Evolutionary conservation across 305 asterid species (phyloP).

Genomic region (Fraxinus greggii): DNA sequence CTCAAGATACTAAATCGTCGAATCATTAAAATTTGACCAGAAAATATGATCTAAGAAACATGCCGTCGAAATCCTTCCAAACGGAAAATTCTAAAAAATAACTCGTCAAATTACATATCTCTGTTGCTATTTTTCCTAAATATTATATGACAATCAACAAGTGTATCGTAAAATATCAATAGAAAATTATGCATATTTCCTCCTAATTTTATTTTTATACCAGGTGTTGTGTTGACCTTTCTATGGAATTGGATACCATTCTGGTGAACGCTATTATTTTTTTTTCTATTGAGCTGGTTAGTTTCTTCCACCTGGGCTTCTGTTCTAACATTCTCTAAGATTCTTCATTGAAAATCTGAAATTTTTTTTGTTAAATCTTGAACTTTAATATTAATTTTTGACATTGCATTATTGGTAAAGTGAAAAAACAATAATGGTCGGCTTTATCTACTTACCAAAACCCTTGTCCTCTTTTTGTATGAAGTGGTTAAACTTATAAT

Average conservation of each 20-base stretch:
- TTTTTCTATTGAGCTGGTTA: neutral
- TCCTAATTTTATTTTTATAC: neutral
- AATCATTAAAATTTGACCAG: neutral
- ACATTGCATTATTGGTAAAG: constrained; percentile 19
- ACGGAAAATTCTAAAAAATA: neutral
- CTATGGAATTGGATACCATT: neutral
- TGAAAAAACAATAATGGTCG: constrained; percentile 8
- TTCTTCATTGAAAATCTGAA: constrained; percentile 9
- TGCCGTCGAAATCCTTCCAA: neutral
- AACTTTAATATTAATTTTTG: neutral
- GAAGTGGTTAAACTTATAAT: constrained; percentile 23
- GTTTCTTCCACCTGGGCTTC: neutral
- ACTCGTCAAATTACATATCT: neutral
- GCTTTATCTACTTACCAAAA: constrained; percentile 22
- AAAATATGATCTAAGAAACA: neutral
- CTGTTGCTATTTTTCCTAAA: neutral
- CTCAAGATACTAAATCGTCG: neutral
- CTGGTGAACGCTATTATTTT: neutral
- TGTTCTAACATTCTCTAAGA: constrained; percentile 15
- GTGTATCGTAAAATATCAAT: neutral
- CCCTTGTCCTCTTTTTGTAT: constrained; percentile 19
- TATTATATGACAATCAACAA: neutral
- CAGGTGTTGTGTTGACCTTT: neutral
- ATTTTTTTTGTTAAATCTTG: neutral
- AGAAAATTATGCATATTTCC: neutral